Conservation (phyloP, 768 basidiomycete species). For the Pisolithus sp. region DNA sequence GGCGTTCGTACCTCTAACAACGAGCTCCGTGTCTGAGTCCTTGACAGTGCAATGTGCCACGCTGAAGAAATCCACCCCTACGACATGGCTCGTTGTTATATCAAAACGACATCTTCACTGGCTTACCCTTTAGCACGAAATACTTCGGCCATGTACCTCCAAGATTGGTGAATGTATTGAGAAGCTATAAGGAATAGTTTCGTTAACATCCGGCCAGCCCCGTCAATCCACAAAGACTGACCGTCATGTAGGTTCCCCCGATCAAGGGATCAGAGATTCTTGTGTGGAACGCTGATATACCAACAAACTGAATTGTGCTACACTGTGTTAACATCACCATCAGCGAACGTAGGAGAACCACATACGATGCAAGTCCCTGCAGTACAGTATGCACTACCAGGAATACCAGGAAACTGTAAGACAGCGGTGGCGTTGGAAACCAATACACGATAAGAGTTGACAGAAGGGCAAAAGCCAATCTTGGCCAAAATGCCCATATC, state of each 20-base stretch:
- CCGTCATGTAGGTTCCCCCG: constrained; percentile 99
- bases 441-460: constrained; percentile 73
- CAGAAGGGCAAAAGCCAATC: constrained; percentile 65
- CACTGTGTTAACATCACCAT: neutral
- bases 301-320: constrained; percentile 98
- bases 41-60: constrained; percentile 77
- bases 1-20: constrained; percentile 44
- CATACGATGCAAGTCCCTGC: constrained; percentile 81
- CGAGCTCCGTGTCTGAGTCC: constrained; percentile 45
- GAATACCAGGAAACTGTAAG: constrained; percentile 70
- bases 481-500: constrained; percentile 87
- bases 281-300: constrained; percentile 98
- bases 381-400: constrained; percentile 78
- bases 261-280: constrained; percentile 93
- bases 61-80: constrained; percentile 84
- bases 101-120: neutral
- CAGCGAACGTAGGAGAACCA: constrained; percentile 1
- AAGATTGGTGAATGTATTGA: constrained; percentile 94
- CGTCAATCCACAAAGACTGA: constrained; percentile 31
- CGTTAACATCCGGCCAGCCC: neutral
- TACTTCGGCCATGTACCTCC: constrained; percentile 98
- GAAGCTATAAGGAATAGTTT: constrained; percentile 45
- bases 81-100: constrained; percentile 6
- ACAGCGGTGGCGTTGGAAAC: constrained; percentile 77
- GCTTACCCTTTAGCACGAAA: constrained; percentile 83